These are phyloP conservation scores for Cladophialophora bantiana DNA, from an alignment of 2,329 filamentous ascomycete species.

Conservation along the genomic window DNA sequence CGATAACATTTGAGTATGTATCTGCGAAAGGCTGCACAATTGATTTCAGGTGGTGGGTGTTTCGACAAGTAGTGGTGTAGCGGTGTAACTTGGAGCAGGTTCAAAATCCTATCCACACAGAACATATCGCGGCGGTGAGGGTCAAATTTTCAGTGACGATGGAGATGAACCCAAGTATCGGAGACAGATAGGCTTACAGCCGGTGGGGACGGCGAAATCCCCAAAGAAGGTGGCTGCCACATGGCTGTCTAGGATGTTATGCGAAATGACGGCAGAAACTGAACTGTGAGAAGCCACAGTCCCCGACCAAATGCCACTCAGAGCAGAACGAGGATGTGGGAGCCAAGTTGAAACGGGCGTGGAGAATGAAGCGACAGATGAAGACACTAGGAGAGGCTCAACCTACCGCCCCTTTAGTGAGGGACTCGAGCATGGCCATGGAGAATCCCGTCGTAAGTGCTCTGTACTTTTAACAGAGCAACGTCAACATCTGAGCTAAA, in stretches of 20 bases:
- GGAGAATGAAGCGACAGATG: neutral
- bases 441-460: neutral
- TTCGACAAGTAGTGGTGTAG: conserved; percentile 8
- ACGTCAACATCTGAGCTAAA: neutral
- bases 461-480: neutral
- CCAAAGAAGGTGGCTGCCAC: conserved; percentile 13
- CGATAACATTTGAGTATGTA: neutral
- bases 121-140: conserved; percentile 12
- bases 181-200: neutral
- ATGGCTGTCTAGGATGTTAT: conserved; percentile 11
- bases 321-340: neutral
- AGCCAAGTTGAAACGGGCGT: neutral
- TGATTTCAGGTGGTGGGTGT: neutral
- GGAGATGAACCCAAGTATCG: neutral
- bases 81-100: conserved; percentile 7
- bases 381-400: neutral
- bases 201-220: neutral
- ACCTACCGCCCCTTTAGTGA: neutral
- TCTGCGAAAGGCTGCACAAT: neutral
- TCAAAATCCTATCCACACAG: conserved; percentile 2
- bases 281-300: neutral
- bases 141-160: neutral
- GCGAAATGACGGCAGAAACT: neutral
- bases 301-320: neutral
- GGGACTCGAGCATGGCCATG: neutral